Evolutionary conservation across 2,329 filamentous ascomycete genomes (phyloP).

Genomic region (Leptographium radiaticola): DNA sequence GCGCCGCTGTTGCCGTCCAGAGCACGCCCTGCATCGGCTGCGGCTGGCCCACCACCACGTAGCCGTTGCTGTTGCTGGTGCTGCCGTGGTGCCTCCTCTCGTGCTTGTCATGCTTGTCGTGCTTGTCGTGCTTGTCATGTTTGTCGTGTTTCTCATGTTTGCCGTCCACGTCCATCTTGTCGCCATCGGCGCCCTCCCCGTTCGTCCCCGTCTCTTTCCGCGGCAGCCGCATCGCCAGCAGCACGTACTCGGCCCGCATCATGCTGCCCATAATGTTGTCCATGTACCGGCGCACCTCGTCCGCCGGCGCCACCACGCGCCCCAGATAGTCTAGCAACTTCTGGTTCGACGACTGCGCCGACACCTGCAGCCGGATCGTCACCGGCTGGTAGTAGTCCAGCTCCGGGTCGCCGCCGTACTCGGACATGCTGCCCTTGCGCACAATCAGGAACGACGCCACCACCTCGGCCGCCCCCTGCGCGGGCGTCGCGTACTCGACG

Average conservation of each 20-base stretch:
- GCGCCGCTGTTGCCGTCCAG: constrained; percentile 10
- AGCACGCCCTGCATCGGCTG: constrained; percentile 10
- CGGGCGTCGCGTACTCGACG: constrained; percentile 47
- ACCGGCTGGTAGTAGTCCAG: constrained; percentile 68
- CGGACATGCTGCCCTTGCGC: constrained; percentile 54
- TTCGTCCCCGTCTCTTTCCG: constrained; percentile 20
- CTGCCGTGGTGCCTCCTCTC: neutral
- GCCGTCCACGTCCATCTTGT: constrained; percentile 15
- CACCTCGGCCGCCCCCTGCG: constrained; percentile 40
- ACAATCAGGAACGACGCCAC: constrained; percentile 69
- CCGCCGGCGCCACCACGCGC: constrained; percentile 47
- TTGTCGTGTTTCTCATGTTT: constrained; percentile 9
- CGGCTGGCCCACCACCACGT: constrained; percentile 4
- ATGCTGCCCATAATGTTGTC: constrained; percentile 57
- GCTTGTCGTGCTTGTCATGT: neutral
- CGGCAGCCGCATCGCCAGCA: constrained; percentile 54
- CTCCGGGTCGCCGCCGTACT: constrained; percentile 48
- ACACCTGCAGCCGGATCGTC: constrained; percentile 39
- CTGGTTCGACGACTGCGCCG: constrained; percentile 20
- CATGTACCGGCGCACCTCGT: constrained; percentile 55
- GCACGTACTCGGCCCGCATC: constrained; percentile 53
- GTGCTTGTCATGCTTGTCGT: neutral
- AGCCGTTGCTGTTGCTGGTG: neutral
- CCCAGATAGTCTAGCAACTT: constrained; percentile 47
- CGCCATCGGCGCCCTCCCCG: neutral